Conservation (phyloP, 352 stramenopile species). For the Globisporangium orthogonon region DNA sequence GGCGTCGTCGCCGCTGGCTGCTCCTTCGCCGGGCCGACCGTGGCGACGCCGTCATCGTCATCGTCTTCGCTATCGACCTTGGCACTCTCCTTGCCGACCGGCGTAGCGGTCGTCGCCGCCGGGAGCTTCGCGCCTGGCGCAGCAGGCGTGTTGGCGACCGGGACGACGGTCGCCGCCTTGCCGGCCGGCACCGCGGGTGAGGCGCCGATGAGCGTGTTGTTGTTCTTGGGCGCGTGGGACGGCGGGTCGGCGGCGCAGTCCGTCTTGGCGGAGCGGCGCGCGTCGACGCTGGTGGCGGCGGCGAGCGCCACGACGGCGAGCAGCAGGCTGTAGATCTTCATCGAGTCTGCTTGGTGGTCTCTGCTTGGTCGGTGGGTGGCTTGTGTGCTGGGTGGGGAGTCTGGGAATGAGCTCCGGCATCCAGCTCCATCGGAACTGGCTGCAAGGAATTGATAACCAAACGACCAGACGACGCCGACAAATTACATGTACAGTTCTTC, state of each 20-base stretch:
- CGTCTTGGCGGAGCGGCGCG: constrained; percentile 6
- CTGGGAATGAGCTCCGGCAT: neutral
- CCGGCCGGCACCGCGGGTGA: neutral
- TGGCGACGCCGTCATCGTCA: constrained; percentile 2
- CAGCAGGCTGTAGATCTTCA: constrained; percentile 18
- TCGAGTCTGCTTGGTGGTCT: constrained; percentile 1
- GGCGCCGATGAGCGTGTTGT: neutral
- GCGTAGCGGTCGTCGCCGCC: neutral
- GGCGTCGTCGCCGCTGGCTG: constrained; percentile 8
- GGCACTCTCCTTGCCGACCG: neutral
- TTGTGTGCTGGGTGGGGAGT: neutral
- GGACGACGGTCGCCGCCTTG: neutral
- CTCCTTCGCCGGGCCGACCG: constrained; percentile 8
- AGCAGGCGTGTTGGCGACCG: neutral
- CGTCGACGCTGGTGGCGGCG: constrained; percentile 1
- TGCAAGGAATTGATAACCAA: neutral
- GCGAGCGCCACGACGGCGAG: constrained; percentile 13
- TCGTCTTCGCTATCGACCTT: neutral
- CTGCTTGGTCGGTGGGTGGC: neutral
- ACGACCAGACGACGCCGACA: neutral
- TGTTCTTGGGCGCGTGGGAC: neutral
- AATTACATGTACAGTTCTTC: too few species aligned
- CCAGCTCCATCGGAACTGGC: too few species aligned
- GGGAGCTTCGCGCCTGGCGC: neutral
- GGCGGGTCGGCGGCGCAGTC: constrained; percentile 7